Conservation (phyloP, 352 stramenopile species). For the Phytophthora tubulina region DNA sequence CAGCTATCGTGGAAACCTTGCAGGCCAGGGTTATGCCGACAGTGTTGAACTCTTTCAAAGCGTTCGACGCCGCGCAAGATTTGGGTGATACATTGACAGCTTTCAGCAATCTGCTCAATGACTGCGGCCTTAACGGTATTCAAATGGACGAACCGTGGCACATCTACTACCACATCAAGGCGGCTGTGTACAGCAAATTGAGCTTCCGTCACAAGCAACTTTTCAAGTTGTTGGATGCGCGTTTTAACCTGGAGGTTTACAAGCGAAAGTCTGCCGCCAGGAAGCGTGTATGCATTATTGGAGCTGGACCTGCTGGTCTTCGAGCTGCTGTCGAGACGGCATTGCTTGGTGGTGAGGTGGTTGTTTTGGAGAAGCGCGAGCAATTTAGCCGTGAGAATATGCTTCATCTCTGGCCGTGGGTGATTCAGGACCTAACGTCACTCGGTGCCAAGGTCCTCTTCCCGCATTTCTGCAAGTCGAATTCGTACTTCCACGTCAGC, state of each 20-base stretch:
- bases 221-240: slow-evolving; percentile 70
- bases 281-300: slow-evolving; percentile 75
- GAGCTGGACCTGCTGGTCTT: slow-evolving; percentile 75
- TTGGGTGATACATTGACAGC: slow-evolving; percentile 52
- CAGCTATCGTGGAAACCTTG: slow-evolving; percentile 11
- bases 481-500: slow-evolving; percentile 78
- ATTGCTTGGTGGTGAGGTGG: slow-evolving; percentile 68
- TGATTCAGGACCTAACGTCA: slow-evolving; percentile 75
- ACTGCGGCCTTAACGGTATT: slow-evolving; percentile 56
- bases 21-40: slow-evolving; percentile 22
- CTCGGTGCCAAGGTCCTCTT: slow-evolving; percentile 84
- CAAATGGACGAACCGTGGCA: slow-evolving; percentile 53
- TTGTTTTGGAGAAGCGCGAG: slow-evolving; percentile 80
- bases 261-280: slow-evolving; percentile 45
- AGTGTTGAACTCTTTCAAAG: slow-evolving; percentile 58
- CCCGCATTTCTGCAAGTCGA: slow-evolving; percentile 75
- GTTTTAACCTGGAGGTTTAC: slow-evolving; percentile 60
- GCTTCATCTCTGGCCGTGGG: slow-evolving; percentile 82
- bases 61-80: slow-evolving; percentile 67
- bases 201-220: slow-evolving; percentile 76
- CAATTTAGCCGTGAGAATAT: slow-evolving; percentile 84
- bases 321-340: slow-evolving; percentile 74
- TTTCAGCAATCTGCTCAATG: slow-evolving; percentile 54
- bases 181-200: slow-evolving; percentile 58
- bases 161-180: slow-evolving; percentile 69